Evolutionary conservation across 495 filamentous ascomycete genomes (phyloP).

Genomic region (Parachaetomium inaequale): DNA sequence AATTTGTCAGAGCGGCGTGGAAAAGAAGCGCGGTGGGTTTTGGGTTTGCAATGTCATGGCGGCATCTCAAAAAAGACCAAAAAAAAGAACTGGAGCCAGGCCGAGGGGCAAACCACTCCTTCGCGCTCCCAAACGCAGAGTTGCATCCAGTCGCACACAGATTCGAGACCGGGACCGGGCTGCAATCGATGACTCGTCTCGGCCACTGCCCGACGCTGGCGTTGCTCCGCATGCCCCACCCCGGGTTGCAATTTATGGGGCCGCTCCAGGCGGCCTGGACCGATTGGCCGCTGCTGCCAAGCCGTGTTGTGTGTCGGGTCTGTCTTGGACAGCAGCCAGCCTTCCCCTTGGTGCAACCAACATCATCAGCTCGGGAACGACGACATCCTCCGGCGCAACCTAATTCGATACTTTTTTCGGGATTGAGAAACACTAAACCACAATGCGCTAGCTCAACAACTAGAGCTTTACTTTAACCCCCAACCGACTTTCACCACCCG

Average conservation of each 20-base stretch:
- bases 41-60: constrained; percentile 4
- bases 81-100: neutral
- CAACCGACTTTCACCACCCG: too few species aligned
- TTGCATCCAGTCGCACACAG: neutral
- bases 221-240: neutral
- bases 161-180: neutral
- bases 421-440: too few species aligned
- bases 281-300: constrained; percentile 21
- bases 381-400: too few species aligned
- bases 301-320: too few species aligned
- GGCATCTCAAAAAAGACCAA: neutral
- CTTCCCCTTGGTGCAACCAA: neutral
- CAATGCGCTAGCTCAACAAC: too few species aligned
- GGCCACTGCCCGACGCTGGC: constrained; percentile 7
- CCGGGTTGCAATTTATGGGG: neutral
- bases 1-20: neutral
- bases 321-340: too few species aligned
- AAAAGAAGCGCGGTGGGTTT: neutral
- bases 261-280: constrained; percentile 19
- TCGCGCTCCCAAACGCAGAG: neutral
- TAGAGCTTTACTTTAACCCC: neutral
- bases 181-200: constrained; percentile 20
- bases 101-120: constrained; percentile 2
- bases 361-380: neutral
- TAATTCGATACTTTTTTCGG: too few species aligned